Evolutionary conservation across 1,284 basidiomycete genomes (phyloP).

Genomic region (Rhodotorula mucilaginosa): DNA sequence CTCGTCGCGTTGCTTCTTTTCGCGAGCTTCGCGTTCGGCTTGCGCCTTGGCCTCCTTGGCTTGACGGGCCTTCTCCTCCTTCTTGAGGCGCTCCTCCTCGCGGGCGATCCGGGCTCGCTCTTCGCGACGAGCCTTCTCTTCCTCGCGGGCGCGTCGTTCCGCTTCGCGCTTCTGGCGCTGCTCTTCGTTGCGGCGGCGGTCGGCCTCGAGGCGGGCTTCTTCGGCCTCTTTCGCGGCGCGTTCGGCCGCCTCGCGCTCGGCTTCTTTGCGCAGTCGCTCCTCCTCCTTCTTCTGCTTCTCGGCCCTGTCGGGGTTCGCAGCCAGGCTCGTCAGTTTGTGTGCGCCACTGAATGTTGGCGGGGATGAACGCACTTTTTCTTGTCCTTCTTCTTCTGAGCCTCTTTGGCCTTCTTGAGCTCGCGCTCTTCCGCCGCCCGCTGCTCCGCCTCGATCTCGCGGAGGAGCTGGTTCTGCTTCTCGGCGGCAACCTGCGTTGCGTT

Average conservation of each 20-base stretch:
- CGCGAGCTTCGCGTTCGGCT: slow-evolving; percentile 63
- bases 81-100: slow-evolving; percentile 53
- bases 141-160: slow-evolving; percentile 69
- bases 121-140: slow-evolving; percentile 53
- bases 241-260: slow-evolving; percentile 71
- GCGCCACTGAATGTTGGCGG: background rate
- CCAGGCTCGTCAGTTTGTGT: background rate
- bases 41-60: slow-evolving; percentile 51
- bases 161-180: slow-evolving; percentile 69
- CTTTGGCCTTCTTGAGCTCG: slow-evolving; percentile 90
- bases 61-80: slow-evolving; percentile 61
- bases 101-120: slow-evolving; percentile 66
- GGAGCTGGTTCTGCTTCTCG: slow-evolving; percentile 78
- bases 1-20: slow-evolving; percentile 56
- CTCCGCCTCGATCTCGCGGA: slow-evolving; percentile 86
- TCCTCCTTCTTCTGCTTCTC: slow-evolving; percentile 91
- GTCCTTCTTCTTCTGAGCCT: slow-evolving; percentile 99
- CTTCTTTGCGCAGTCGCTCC: slow-evolving; percentile 73
- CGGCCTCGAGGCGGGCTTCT: slow-evolving; percentile 50
- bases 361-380: slow-evolving; percentile 70
- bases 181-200: slow-evolving; percentile 59
- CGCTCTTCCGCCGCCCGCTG: slow-evolving; percentile 73
- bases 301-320: slow-evolving; percentile 56
- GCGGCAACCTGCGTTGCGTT: slow-evolving; percentile 63
- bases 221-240: slow-evolving; percentile 68